Percentiles rank a stretch among this genome's conserved stretches.
These are phyloP conservation scores for Sapria himalayana DNA, from an alignment of 345 rosid genomes.

Conservation along the genomic window DNA sequence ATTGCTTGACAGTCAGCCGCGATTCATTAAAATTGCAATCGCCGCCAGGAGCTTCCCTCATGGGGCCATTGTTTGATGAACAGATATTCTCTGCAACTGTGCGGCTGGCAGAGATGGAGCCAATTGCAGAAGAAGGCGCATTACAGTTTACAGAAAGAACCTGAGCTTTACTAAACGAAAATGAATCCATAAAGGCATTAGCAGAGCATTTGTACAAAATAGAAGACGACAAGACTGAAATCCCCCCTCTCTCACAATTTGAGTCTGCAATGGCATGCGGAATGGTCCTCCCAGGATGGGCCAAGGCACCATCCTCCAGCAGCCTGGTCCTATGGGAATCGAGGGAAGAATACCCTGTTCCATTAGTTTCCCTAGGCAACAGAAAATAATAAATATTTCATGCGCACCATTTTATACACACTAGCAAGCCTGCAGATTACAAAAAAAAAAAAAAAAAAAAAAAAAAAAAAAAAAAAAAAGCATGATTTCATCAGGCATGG, in stretches of 20 bases:
- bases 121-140: constrained; percentile 19
- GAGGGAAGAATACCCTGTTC: too few species aligned
- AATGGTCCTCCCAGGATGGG: too few species aligned
- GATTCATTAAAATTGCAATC: constrained; percentile 46
- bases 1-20: constrained; percentile 45
- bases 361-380: too few species aligned
- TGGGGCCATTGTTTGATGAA: constrained; percentile 24
- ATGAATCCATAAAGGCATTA: constrained; percentile 13
- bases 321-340: too few species aligned
- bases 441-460: too few species aligned
- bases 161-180: constrained; percentile 26
- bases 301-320: too few species aligned
- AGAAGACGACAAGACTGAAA: constrained; percentile 19
- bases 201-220: constrained; percentile 15
- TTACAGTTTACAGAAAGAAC: constrained; percentile 17
- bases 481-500: too few species aligned
- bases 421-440: too few species aligned
- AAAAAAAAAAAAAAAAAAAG: too few species aligned
- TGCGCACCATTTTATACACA: too few species aligned
- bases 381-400: too few species aligned
- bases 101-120: constrained; percentile 34
- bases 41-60: constrained; percentile 35
- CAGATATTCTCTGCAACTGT: constrained; percentile 19
- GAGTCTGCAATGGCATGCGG: too few species aligned
- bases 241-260: constrained; percentile 12